phyloP scores from a whole-genome alignment of 352 stramenopile species.

The Phytopythium mirpurense region DNA sequence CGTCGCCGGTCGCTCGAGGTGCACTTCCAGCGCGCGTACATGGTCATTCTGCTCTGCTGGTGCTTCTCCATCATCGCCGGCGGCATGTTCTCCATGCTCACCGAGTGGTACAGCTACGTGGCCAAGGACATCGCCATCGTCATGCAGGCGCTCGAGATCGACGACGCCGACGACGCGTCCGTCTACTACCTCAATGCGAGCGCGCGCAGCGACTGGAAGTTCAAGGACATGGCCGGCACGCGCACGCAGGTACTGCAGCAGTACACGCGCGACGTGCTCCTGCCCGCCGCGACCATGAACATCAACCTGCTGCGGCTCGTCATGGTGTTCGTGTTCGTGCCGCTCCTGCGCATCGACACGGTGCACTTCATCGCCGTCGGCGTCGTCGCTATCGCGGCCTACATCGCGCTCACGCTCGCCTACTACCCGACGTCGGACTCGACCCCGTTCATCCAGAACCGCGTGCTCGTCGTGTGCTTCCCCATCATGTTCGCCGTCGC shows the following conservation, averaged over 20 bases:
- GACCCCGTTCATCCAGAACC: slow-evolving; percentile 58
- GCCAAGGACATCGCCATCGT: slow-evolving; percentile 60
- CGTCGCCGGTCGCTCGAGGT: slow-evolving; percentile 57
- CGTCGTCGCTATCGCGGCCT: slow-evolving; percentile 47
- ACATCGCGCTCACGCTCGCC: slow-evolving; percentile 53
- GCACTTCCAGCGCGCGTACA: slow-evolving; percentile 74
- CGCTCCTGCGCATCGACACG: slow-evolving; percentile 71
- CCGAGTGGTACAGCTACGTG: slow-evolving; percentile 75
- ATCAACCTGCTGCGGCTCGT: slow-evolving; percentile 74
- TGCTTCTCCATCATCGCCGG: slow-evolving; percentile 67
- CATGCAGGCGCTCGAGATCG: slow-evolving; percentile 49
- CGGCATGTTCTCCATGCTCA: slow-evolving; percentile 82
- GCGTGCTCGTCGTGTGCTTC: slow-evolving; percentile 62
- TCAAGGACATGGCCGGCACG: slow-evolving; percentile 49
- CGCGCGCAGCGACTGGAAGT: slow-evolving; percentile 36
- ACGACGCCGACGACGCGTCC: slow-evolving; percentile 14
- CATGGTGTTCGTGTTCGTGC: slow-evolving; percentile 72
- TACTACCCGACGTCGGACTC: slow-evolving; percentile 66
- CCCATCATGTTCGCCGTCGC: slow-evolving; percentile 57
- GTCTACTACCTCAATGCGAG: slow-evolving; percentile 67
- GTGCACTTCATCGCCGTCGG: slow-evolving; percentile 57
- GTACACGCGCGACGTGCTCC: slow-evolving; percentile 61
- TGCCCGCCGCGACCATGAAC: slow-evolving; percentile 71
- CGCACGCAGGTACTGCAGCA: slow-evolving; percentile 46
- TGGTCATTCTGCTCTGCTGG: slow-evolving; percentile 58